A percentile compares a stretch with the other conserved stretches of the same genome.
Conservation (phyloP, 2,329 filamentous ascomycete species). For the Neophaeococcomyces mojaviensis region DNA sequence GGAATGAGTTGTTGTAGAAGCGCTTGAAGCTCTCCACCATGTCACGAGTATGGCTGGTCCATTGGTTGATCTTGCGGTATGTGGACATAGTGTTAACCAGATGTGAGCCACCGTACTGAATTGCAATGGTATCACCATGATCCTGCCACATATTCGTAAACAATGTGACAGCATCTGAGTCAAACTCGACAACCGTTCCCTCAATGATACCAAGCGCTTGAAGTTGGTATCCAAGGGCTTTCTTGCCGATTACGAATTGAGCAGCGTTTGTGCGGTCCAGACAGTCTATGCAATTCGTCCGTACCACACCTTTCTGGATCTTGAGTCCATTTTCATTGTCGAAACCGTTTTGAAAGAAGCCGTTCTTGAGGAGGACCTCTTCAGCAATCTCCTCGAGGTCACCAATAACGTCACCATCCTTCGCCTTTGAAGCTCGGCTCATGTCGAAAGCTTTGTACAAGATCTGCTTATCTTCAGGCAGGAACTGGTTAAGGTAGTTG, state of each 20-base stretch:
- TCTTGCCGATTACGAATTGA: constrained; percentile 94
- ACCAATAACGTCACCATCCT: constrained; percentile 88
- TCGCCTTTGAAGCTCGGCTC: constrained; percentile 87
- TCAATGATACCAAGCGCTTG: constrained; percentile 83
- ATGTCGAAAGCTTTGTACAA: constrained; percentile 96
- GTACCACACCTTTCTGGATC: constrained; percentile 83
- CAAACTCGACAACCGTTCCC: constrained; percentile 73
- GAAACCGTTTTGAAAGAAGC: constrained; percentile 92
- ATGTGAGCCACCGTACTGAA: constrained; percentile 95
- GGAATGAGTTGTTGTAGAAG: constrained; percentile 97
- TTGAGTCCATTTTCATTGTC: constrained; percentile 55
- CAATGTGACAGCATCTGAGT: constrained; percentile 89
- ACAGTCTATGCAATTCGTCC: constrained; percentile 97
- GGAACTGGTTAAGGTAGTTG: constrained; percentile 86
- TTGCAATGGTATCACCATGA: constrained; percentile 93
- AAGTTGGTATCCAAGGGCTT: constrained; percentile 83
- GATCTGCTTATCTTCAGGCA: constrained; percentile 76
- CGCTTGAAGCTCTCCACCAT: constrained; percentile 99
- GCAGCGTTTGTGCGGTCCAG: constrained; percentile 94
- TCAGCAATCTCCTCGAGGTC: constrained; percentile 85
- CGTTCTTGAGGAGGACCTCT: constrained; percentile 74
- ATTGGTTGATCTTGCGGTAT: constrained; percentile 97
- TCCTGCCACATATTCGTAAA: constrained; percentile 99
- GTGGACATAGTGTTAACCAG: constrained; percentile 99
- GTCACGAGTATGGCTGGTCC: constrained; percentile 93